Conservation (phyloP, 768 basidiomycete genomes). For the Xerocomus potaroensis region DNA sequence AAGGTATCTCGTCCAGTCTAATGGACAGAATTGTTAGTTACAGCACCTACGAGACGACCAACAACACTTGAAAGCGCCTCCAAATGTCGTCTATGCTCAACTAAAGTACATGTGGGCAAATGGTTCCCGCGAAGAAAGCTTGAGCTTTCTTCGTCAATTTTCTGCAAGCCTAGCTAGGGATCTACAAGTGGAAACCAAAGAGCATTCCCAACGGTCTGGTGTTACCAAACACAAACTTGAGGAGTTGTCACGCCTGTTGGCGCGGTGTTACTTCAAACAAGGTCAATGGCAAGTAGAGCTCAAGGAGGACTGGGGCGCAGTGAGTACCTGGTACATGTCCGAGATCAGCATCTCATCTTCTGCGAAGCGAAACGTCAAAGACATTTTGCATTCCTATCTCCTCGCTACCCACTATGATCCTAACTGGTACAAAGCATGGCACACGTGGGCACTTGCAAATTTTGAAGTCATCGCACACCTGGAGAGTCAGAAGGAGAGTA, state of each 20-base stretch:
- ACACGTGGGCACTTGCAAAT: constrained; percentile 96
- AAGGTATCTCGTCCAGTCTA: background rate
- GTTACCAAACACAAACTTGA: constrained; percentile 58
- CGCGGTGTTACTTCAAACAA: constrained; percentile 93
- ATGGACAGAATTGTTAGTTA: constrained; percentile 23
- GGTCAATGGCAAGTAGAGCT: constrained; percentile 91
- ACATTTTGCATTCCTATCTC: constrained; percentile 80
- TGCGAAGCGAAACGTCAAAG: constrained; percentile 66
- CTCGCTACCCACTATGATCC: constrained; percentile 89
- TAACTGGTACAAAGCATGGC: constrained; percentile 99
- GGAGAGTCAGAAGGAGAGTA: constrained; percentile 59
- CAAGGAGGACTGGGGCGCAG: constrained; percentile 74
- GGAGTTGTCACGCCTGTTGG: constrained; percentile 82
- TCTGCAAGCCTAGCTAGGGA: constrained; percentile 72
- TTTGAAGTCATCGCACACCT: constrained; percentile 87
- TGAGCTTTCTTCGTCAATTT: constrained; percentile 81
- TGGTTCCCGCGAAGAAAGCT: constrained; percentile 70
- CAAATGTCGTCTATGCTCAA: constrained; percentile 94
- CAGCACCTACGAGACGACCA: constrained; percentile 50
- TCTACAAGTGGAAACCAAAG: constrained; percentile 56
- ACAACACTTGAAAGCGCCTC: constrained; percentile 71
- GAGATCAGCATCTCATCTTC: constrained; percentile 9
- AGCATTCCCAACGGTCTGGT: constrained; percentile 45
- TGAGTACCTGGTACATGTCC: constrained; percentile 36
- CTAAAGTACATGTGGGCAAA: constrained; percentile 95